phyloP scores from a whole-genome alignment of 148 eudicot species.

The Dysphania ambrosioides region DNA sequence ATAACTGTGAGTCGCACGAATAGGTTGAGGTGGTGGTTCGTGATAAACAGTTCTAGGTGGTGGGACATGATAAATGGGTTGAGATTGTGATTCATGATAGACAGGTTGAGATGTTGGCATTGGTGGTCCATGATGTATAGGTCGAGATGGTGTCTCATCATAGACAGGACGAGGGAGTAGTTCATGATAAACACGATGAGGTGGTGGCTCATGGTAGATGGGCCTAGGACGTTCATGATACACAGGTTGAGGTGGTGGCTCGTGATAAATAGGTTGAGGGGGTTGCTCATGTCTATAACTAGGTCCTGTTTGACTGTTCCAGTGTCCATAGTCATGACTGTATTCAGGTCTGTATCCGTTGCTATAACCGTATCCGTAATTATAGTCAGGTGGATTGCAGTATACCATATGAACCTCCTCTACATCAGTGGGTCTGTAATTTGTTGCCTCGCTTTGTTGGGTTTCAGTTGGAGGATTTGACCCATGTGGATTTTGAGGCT shows the following conservation, averaged over 20 bases:
- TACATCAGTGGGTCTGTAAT: conserved; percentile 32
- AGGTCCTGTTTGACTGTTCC: conserved; percentile 25
- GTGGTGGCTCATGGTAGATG: conserved; percentile 17
- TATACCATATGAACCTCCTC: conserved; percentile 47
- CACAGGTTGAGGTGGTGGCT: background rate
- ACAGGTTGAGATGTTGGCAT: conserved; percentile 8
- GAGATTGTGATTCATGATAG: conserved; percentile 24
- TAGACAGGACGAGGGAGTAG: conserved; percentile 28
- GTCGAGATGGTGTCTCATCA: background rate
- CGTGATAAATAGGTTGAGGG: conserved; percentile 3
- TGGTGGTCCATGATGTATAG: conserved; percentile 8
- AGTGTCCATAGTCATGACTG: conserved; percentile 25
- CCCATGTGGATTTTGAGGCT: conserved; percentile 39
- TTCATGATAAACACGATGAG: conserved; percentile 21
- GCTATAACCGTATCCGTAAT: conserved; percentile 31
- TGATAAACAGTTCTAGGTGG: conserved; percentile 19
- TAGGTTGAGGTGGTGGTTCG: conserved; percentile 34
- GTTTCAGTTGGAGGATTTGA: conserved; percentile 31
- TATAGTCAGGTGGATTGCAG: conserved; percentile 45
- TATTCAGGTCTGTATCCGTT: conserved; percentile 30
- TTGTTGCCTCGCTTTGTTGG: conserved; percentile 36
- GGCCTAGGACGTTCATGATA: conserved; percentile 18
- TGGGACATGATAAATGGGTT: conserved; percentile 15
- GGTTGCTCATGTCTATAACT: conserved; percentile 16
- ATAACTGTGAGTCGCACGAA: conserved; percentile 54